Base-by-base conservation (phyloP, 23 red algal genomes). In the Gracilaria domingensis region DNA sequence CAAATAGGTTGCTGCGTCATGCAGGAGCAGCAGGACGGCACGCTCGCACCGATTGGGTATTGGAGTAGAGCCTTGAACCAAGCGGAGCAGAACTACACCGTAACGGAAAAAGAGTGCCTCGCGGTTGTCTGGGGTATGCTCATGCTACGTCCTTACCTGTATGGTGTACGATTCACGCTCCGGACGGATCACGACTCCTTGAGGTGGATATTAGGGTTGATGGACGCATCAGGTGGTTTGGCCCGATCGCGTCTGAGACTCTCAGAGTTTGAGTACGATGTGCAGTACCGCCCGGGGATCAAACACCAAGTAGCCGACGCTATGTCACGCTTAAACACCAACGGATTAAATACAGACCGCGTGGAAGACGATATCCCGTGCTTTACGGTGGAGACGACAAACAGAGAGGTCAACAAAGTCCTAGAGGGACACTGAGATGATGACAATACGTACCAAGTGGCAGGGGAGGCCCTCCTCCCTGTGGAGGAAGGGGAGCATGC, bases 1-100 rank as follows among this genome's bases (percentile, higher is more conserved):
- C 84, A 76, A 37, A 73, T 88, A 0, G 62, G 84, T 18, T 88
- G 84, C 48, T 73, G 44, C 29, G 0, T 88, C 4, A 29, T 75
- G 29, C 84, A 88, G 4, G 42, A 88, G 11, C 18, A 75, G 30
- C 36, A 88, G 5, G 60, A 72, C 1, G 20, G 0, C 3, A 17
- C 28, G 25, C 18, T 18, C 13, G 17, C 20, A 55, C 84, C 66
- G 42, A 54, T 88, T 53, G 66, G 84, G 2, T 88, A 88, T n/a
- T 76, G 84, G 13, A 66, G 0, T 26, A 11, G 81, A 34, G 20
- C 54, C 13, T 37, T 82, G 1, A 21, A 28, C 8, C 20, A 56
- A 12, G 0, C 79, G 9, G 79, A 62, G 28, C 39, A 36, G 12
- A 67, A 23, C 38, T 65, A 84, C 17, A 17, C 32, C 42, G 32